Evolutionary conservation across 306 rosid species (phyloP), one percentile per base, ranked within the genome.

Genomic region (Comarum palustre): DNA sequence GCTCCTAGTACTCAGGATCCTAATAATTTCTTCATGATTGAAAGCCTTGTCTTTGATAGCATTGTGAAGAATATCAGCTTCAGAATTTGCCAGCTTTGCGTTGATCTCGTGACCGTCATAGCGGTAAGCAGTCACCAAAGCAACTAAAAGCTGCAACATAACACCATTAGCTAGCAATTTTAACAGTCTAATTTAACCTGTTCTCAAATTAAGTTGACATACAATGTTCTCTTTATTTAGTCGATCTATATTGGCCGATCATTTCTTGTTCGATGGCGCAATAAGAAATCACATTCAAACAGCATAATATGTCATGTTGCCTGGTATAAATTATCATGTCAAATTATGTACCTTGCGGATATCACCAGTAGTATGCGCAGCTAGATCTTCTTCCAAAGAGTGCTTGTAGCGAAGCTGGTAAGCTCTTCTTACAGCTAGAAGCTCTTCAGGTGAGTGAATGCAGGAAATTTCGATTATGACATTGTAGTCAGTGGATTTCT

Each of bases 341-440:
- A 22, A 0, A 52, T 9, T 3, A 79, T 73, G 32, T 88, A 69
- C 96, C 95, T 90, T 88, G 72, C 96, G 98, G 55, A 86, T 71
- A 41, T 88, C 91, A 16, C 92, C 96, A 0, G 88, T 24, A 76
- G 96, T 88, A 22, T 83, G 89, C 6, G 83, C 71, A 32, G 96
- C 96, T 10, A 90, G 81, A 69, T 90, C 98, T 75, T 92, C 98
- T 74, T 92, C 98, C 77, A 92, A 51, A 20, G 98, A 90, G 42
- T 57, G 96, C 81, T 83, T 90, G 86, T 84, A 86, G 72, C 93
- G 91, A 22, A 46, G 62, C 46, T 86, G 98, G 66, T 94, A 91
- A 14, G 97, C 95, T 14, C 88, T 81, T 62, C 91, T 84, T 22
- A 87, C 87, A 0, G 50, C 90, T 57, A 90, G 68, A 12, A 92